Percentiles rank a stretch among this genome's conserved stretches.
Conservation (phyloP, 2,329 filamentous ascomycete species). For the Fusarium dlaminii region DNA sequence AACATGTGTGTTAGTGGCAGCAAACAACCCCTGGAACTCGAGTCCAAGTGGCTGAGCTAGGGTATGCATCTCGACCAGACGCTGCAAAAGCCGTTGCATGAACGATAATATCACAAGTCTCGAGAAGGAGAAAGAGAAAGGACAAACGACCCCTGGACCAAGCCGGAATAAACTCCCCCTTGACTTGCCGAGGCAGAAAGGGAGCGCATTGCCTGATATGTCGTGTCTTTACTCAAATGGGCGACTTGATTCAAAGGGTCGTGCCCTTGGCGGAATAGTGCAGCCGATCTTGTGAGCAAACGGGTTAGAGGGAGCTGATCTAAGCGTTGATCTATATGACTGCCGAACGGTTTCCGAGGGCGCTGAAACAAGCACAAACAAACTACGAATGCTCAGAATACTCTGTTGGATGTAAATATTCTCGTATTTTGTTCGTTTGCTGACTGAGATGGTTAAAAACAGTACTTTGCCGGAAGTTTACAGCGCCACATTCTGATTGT, state of each 20-base stretch:
- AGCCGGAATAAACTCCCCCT: background rate
- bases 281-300: slow-evolving; percentile 27
- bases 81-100: background rate
- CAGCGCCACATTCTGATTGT: slow-evolving; percentile 18
- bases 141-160: background rate
- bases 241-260: slow-evolving; percentile 26
- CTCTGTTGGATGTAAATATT: background rate
- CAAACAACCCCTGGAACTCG: background rate
- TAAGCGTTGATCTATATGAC: slow-evolving; percentile 11
- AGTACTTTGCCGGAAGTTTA: slow-evolving; percentile 16
- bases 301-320: slow-evolving; percentile 24
- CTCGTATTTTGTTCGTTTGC: background rate
- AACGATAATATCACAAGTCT: slow-evolving; percentile 1
- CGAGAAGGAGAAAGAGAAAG: background rate
- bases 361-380: slow-evolving; percentile 7
- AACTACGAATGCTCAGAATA: background rate
- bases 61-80: background rate
- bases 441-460: background rate
- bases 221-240: slow-evolving; percentile 14
- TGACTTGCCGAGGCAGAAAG: slow-evolving; percentile 19
- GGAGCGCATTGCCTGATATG: slow-evolving; percentile 18
- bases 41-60: slow-evolving; percentile 2
- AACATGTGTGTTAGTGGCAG: background rate
- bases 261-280: slow-evolving; percentile 25
- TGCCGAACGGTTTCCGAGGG: slow-evolving; percentile 9